phyloP scores from a whole-genome alignment of 768 basidiomycete species.

The Austroboletus festivus region DNA sequence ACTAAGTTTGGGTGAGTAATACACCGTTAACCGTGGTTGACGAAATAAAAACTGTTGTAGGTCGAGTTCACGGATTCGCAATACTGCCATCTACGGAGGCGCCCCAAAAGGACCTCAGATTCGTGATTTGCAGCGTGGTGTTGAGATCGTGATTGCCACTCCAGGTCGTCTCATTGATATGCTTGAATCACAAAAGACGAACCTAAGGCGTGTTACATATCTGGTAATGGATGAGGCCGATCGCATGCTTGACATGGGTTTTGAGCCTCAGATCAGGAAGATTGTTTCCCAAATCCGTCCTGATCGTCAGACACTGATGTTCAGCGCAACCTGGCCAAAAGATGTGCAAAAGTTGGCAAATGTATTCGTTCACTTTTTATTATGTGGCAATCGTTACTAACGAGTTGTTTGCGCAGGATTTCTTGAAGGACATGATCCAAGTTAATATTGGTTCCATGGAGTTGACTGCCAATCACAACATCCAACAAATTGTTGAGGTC shows the following conservation, averaged over 20 bases:
- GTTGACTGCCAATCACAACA: conserved; percentile 96
- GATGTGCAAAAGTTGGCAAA: conserved; percentile 97
- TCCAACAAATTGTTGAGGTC: conserved; percentile 92
- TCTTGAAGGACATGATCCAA: conserved; percentile 94
- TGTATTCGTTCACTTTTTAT: conserved; percentile 37
- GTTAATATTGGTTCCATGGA: conserved; percentile 99
- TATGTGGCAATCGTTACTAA: background rate
- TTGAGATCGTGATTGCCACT: conserved; percentile 99
- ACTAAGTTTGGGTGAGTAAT: conserved; percentile 88
- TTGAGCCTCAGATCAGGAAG: conserved; percentile 99
- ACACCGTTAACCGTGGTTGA: background rate
- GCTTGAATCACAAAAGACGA: conserved; percentile 95
- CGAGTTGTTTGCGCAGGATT: conserved; percentile 58
- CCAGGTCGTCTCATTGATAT: conserved; percentile 99
- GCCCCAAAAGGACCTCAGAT: conserved; percentile 99
- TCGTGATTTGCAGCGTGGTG: conserved; percentile 93
- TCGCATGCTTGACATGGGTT: conserved; percentile 99
- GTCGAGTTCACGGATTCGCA: conserved; percentile 91
- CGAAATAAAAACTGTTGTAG: conserved; percentile 34
- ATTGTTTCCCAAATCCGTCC: conserved; percentile 97
- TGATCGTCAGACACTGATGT: conserved; percentile 98
- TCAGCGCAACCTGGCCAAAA: conserved; percentile 99
- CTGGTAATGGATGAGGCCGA: conserved; percentile 99
- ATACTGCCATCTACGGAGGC: conserved; percentile 98
- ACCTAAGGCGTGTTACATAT: conserved; percentile 93